Evolutionary conservation across 2,329 filamentous ascomycete genomes (phyloP).

Genomic region (Dactylellina haptotyla): DNA sequence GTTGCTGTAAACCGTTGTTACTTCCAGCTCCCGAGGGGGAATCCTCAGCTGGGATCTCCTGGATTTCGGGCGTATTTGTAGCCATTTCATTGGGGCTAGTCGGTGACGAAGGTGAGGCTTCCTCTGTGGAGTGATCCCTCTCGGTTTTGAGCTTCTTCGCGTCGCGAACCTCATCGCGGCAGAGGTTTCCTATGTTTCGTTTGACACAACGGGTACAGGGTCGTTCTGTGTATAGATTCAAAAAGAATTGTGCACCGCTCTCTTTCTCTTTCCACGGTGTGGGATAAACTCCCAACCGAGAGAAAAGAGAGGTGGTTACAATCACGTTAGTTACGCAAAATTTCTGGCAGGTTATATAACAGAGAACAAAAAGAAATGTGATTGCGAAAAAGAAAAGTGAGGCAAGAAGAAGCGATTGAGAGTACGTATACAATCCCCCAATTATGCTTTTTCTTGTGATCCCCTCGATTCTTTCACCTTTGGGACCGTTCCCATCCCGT

Average conservation of each 20-base stretch:
- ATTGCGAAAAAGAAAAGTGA: slow-evolving; percentile 55
- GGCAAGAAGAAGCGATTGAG: slow-evolving; percentile 57
- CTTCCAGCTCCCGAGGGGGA: slow-evolving; percentile 65
- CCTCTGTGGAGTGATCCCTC: slow-evolving; percentile 55
- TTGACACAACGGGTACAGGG: slow-evolving; percentile 98
- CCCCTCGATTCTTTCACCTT: slow-evolving; percentile 29
- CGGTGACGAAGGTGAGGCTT: slow-evolving; percentile 53
- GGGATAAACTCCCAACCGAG: slow-evolving; percentile 59
- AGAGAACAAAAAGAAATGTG: slow-evolving; percentile 38
- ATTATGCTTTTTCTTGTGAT: slow-evolving; percentile 44
- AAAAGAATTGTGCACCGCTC: slow-evolving; percentile 53
- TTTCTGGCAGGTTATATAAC: slow-evolving; percentile 45
- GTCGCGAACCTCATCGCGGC: slow-evolving; percentile 96
- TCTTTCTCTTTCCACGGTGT: slow-evolving; percentile 56
- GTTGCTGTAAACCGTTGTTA: slow-evolving; percentile 67
- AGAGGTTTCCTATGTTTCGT: slow-evolving; percentile 96
- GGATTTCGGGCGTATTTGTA: slow-evolving; percentile 60
- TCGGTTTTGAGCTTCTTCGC: slow-evolving; percentile 81
- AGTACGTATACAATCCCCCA: slow-evolving; percentile 44
- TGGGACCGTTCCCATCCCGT: slow-evolving; percentile 25
- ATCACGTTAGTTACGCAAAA: slow-evolving; percentile 55
- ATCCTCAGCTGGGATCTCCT: slow-evolving; percentile 62
- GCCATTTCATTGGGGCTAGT: slow-evolving; percentile 55
- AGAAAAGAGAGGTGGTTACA: slow-evolving; percentile 61
- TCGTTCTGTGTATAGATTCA: slow-evolving; percentile 69